Evolutionary conservation across 305 asterid species (phyloP).

Genomic region (Fraxinus greggii): DNA sequence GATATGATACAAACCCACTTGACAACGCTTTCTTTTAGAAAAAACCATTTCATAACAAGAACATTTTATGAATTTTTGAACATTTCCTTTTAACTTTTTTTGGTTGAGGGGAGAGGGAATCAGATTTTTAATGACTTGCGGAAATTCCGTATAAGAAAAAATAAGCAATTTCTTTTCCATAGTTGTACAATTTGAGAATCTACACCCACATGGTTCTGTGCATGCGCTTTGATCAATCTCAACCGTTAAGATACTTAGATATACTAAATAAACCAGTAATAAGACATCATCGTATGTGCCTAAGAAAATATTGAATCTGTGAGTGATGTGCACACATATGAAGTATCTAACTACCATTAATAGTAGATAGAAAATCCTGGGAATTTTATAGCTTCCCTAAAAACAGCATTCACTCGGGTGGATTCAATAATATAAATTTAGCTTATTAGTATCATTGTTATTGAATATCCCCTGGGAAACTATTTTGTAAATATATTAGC

Average conservation of each 20-base stretch:
- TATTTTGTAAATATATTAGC: neutral
- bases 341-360: neutral
- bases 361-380: neutral
- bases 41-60: neutral
- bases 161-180: neutral
- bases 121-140: neutral
- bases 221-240: neutral
- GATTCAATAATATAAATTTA: neutral
- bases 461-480: neutral
- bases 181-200: neutral
- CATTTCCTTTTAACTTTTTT: neutral
- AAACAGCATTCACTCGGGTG: neutral
- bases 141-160: neutral
- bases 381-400: neutral
- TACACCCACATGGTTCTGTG: neutral
- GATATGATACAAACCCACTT: neutral
- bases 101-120: neutral
- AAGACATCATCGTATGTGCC: neutral
- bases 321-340: neutral
- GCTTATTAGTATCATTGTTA: neutral
- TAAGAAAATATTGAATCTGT: neutral
- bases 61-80: neutral
- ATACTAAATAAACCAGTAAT: neutral
- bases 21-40: neutral
- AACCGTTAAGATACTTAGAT: neutral